Percentiles rank a stretch among this genome's conserved stretches.
These are phyloP conservation scores for Chiua sp. DNA, from an alignment of 1,284 basidiomycete genomes.

Conservation along the genomic window DNA sequence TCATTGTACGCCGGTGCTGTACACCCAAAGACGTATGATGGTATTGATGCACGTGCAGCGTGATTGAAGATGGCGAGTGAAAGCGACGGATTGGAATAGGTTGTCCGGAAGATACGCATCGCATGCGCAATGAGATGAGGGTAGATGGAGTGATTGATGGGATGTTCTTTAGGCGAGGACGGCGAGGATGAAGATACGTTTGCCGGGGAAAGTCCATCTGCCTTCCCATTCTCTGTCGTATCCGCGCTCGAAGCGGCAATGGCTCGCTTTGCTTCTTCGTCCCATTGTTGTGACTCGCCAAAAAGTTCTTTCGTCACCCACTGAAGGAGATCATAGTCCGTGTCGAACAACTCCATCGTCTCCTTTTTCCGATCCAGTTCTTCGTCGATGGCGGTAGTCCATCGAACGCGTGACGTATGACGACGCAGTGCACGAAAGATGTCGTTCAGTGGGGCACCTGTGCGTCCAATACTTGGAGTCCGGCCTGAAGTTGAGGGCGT, in stretches of 20 bases:
- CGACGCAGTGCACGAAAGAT: slow-evolving; percentile 50
- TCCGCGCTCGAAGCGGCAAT: neutral
- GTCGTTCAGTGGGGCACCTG: slow-evolving; percentile 27
- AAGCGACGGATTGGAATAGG: slow-evolving; percentile 79
- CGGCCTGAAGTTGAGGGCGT: slow-evolving; percentile 2
- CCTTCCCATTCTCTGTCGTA: neutral
- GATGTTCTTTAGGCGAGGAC: slow-evolving; percentile 30
- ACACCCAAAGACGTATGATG: slow-evolving; percentile 87
- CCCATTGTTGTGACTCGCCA: slow-evolving; percentile 54
- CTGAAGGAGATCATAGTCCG: slow-evolving; percentile 73
- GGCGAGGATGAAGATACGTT: neutral
- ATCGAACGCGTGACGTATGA: slow-evolving; percentile 52
- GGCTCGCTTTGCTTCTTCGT: slow-evolving; percentile 50
- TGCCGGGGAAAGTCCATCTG: neutral
- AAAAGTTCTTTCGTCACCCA: slow-evolving; percentile 83
- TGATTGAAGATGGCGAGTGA: slow-evolving; percentile 85
- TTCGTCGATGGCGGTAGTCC: slow-evolving; percentile 58
- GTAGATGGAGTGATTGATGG: slow-evolving; percentile 68
- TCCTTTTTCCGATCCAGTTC: slow-evolving; percentile 79
- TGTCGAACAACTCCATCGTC: slow-evolving; percentile 71
- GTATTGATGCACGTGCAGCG: slow-evolving; percentile 71
- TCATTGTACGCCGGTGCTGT: slow-evolving; percentile 87
- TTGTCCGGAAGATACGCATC: slow-evolving; percentile 77
- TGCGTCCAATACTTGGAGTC: slow-evolving; percentile 20
- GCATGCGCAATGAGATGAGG: slow-evolving; percentile 75